phyloP scores from a whole-genome alignment of 805 yeast genomes.

The Candida qinlingensis region DNA sequence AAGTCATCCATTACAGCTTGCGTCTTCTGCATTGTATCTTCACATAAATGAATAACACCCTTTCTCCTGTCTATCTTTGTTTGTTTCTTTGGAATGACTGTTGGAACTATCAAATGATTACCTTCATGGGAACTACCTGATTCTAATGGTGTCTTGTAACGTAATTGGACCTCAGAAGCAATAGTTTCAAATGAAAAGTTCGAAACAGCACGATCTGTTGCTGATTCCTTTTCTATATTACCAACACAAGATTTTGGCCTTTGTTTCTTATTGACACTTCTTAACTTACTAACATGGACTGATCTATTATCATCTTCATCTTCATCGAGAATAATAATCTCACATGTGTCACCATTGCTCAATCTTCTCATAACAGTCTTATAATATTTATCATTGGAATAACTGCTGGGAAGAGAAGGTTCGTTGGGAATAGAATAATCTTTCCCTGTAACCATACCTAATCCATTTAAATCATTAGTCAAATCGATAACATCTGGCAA shows the following conservation, averaged over 20 bases:
- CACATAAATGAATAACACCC: conserved; percentile 21
- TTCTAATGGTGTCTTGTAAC: background rate
- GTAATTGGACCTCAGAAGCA: conserved; percentile 21
- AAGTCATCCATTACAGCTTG: conserved; percentile 19
- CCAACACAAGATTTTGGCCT: conserved; percentile 13
- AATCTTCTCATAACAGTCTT: conserved; percentile 10
- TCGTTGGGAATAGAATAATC: background rate
- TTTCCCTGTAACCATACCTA: background rate
- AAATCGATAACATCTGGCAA: conserved; percentile 8
- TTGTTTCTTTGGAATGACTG: conserved; percentile 1
- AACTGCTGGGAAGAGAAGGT: background rate
- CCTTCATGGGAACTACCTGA: background rate
- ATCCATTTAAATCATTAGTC: conserved; percentile 8
- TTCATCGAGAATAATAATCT: conserved; percentile 21
- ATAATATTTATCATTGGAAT: background rate
- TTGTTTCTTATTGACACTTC: background rate
- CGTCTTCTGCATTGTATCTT: conserved; percentile 21
- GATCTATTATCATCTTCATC: conserved; percentile 5
- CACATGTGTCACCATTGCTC: conserved; percentile 18
- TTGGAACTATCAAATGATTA: background rate
- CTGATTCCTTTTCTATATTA: background rate
- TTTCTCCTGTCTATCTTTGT: conserved; percentile 13
- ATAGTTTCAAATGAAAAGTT: conserved; percentile 22
- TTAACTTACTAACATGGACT: background rate
- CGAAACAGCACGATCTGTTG: conserved; percentile 9